Conservation (phyloP, 2,329 filamentous ascomycete genomes). For the Beauveria pseudobassiana region DNA sequence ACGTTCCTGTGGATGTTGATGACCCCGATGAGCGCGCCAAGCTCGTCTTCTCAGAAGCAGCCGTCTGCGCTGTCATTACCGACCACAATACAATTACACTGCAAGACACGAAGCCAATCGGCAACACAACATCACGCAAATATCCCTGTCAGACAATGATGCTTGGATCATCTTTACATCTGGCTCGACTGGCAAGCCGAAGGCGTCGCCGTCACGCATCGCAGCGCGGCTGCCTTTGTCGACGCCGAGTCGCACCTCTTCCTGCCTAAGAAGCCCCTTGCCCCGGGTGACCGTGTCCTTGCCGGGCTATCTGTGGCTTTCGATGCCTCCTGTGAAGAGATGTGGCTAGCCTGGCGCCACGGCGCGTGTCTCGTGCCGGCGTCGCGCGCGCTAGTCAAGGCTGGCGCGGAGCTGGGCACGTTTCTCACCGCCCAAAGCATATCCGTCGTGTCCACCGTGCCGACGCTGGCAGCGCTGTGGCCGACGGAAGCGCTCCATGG, state of each 20-base stretch:
- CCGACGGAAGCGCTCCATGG: conserved; percentile 15
- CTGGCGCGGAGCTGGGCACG: conserved; percentile 16
- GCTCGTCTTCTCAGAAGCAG: conserved; percentile 16
- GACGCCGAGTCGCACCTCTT: conserved; percentile 18
- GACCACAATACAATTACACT: conserved; percentile 14
- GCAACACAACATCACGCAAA: not conserved
- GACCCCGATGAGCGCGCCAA: conserved; percentile 17
- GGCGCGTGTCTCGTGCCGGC: conserved; percentile 18
- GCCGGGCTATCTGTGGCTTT: conserved; percentile 18
- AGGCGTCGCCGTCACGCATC: conserved; percentile 18
- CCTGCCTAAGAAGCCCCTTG: conserved; percentile 15
- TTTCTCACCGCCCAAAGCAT: conserved; percentile 17
- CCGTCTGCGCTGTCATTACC: conserved; percentile 14
- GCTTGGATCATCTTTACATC: conserved; percentile 21
- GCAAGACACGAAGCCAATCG: not conserved
- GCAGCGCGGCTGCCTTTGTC: conserved; percentile 19
- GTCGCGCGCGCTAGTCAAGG: conserved; percentile 16
- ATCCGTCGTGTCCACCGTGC: conserved; percentile 18
- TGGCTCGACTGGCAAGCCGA: conserved; percentile 15
- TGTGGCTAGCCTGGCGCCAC: conserved; percentile 19
- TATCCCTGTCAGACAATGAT: conserved; percentile 14
- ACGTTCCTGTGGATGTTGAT: conserved; percentile 18
- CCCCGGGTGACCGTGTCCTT: conserved; percentile 17
- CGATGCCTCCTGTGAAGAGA: conserved; percentile 19
- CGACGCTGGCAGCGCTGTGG: conserved; percentile 18